Evolutionary conservation across 768 basidiomycete genomes (phyloP).

Genomic region (Psilocybe subaeruginosa): DNA sequence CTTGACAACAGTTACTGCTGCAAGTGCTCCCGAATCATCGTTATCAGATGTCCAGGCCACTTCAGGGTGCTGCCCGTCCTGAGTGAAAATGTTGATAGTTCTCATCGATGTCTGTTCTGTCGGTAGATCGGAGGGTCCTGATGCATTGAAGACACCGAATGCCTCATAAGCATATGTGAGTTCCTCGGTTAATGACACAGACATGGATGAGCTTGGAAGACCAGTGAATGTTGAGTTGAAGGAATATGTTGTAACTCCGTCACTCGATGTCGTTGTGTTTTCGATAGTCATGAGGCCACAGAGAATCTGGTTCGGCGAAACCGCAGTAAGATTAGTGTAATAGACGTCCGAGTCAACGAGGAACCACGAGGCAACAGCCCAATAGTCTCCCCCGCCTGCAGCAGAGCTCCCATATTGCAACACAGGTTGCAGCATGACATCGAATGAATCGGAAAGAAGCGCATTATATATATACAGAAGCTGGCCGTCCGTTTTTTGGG

Average conservation of each 20-base stretch:
- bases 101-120: slow-evolving; percentile 11
- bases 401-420: slow-evolving; percentile 25
- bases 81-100: slow-evolving; percentile 8
- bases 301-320: slow-evolving; percentile 9
- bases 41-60: slow-evolving; percentile 15
- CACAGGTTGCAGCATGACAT: slow-evolving; percentile 25
- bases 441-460: slow-evolving; percentile 16
- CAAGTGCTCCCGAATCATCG: neutral
- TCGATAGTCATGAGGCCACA: slow-evolving; percentile 11
- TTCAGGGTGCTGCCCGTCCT: slow-evolving; percentile 6
- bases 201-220: slow-evolving; percentile 6
- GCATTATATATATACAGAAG: slow-evolving; percentile 25
- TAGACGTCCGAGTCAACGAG: slow-evolving; percentile 10
- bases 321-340: slow-evolving; percentile 12
- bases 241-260: slow-evolving; percentile 5
- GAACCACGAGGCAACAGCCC: slow-evolving; percentile 26
- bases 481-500: slow-evolving; percentile 19
- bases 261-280: slow-evolving; percentile 4
- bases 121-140: slow-evolving; percentile 12
- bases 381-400: slow-evolving; percentile 26
- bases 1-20: neutral
- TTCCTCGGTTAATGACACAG: slow-evolving; percentile 10
- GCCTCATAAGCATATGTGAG: slow-evolving; percentile 18
- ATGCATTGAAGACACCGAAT: slow-evolving; percentile 9
- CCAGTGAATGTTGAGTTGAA: slow-evolving; percentile 9